Percentiles rank a stretch among this genome's conserved stretches.
Evolutionary conservation across 1,139 yeast genomes (phyloP).

Genomic region (Pichia kudriavzevii): DNA sequence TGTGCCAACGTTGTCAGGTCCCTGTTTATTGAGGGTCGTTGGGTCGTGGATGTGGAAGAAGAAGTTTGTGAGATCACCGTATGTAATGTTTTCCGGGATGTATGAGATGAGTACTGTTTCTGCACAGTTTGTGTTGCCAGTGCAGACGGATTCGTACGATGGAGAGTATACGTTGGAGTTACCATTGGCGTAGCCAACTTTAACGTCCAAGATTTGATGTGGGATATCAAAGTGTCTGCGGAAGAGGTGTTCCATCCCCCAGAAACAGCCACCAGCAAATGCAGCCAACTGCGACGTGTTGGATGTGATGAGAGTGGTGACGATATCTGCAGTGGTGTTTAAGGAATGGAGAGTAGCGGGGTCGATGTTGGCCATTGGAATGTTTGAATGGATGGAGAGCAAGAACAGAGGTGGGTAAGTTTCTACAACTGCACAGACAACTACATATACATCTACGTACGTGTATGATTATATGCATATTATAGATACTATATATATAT

Average conservation of each 20-base stretch:
- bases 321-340: no score
- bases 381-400: no score
- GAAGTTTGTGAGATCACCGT: conserved; percentile 64
- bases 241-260: conserved; percentile 90
- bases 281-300: conserved; percentile 53
- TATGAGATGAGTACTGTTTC: conserved; percentile 79
- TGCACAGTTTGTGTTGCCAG: conserved; percentile 60
- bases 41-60: conserved; percentile 92
- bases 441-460: no score
- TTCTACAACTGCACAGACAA: no score
- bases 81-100: conserved; percentile 56
- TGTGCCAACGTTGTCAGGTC: conserved; percentile 75
- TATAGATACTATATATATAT: no score
- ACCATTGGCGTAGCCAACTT: conserved; percentile 92
- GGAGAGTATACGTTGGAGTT: conserved; percentile 37
- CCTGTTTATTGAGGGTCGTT: conserved; percentile 54
- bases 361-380: no score
- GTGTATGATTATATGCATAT: no score
- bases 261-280: conserved; percentile 80
- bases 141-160: conserved; percentile 69
- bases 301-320: no score
- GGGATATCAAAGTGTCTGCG: conserved; percentile 46
- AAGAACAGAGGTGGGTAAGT: no score
- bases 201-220: conserved; percentile 57
- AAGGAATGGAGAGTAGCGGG: no score